These are phyloP conservation scores for Penicillium subrubescens DNA, from an alignment of 495 filamentous ascomycete genomes.

Conservation along the genomic window DNA sequence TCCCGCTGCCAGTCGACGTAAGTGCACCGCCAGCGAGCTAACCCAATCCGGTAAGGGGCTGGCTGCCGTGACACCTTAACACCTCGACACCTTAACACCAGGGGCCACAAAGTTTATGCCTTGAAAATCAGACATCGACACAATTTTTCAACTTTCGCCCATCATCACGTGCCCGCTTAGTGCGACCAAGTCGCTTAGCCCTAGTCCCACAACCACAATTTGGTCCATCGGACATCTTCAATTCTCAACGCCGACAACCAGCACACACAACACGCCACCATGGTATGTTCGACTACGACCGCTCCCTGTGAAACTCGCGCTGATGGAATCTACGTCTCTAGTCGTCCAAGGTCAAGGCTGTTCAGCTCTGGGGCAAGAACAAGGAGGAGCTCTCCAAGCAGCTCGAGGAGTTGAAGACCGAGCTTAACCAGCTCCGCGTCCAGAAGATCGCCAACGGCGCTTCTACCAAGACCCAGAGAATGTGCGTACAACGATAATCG, in stretches of 20 bases:
- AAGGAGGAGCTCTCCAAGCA: conserved; percentile 96
- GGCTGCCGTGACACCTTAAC: conserved; percentile 6
- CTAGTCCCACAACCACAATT: conserved; percentile 58
- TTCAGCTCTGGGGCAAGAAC: conserved; percentile 96
- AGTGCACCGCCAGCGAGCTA: conserved; percentile 15
- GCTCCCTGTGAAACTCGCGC: conserved; percentile 11
- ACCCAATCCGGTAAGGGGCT: conserved; percentile 7
- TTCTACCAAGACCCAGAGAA: conserved; percentile 92
- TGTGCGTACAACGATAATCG: conserved; percentile 66
- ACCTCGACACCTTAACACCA: not conserved
- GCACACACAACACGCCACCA: conserved; percentile 50
- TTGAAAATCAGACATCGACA: not conserved
- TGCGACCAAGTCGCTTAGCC: conserved; percentile 46
- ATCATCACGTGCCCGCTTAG: conserved; percentile 47
- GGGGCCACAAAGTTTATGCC: not conserved
- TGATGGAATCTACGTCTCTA: conserved; percentile 40
- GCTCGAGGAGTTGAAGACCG: conserved; percentile 88
- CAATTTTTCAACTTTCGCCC: conserved; percentile 4
- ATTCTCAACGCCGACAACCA: conserved; percentile 54
- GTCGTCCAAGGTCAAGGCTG: conserved; percentile 95
- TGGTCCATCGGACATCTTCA: conserved; percentile 50
- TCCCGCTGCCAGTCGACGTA: conserved; percentile 21
- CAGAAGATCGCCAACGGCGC: conserved; percentile 96
- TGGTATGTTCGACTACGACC: conserved; percentile 42
- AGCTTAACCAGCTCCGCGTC: conserved; percentile 89